A percentile compares a stretch with the other conserved stretches of the same genome.
Evolutionary conservation across 2,329 filamentous ascomycete genomes (phyloP).

Genomic region (Fusarium humuli): DNA sequence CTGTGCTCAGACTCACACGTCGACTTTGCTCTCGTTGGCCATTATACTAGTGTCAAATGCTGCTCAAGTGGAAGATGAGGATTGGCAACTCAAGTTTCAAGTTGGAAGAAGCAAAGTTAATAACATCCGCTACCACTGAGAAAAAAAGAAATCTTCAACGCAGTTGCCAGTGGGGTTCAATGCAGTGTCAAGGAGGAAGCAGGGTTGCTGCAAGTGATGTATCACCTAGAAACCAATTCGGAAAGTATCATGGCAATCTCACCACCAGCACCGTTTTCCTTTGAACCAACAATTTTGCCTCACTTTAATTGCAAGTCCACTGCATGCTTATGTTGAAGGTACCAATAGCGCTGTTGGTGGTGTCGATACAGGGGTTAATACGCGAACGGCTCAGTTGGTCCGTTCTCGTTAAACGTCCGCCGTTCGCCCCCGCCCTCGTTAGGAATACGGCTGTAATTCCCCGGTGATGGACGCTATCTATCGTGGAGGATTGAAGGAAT

Average conservation of each 20-base stretch:
- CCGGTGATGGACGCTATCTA: neutral
- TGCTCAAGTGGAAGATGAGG: neutral
- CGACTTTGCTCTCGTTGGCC: neutral
- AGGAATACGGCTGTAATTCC: too few relatives aligned
- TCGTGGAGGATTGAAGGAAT: too few relatives aligned
- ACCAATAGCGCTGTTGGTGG: too few relatives aligned
- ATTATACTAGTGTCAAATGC: neutral
- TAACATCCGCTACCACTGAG: neutral
- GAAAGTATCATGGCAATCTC: neutral
- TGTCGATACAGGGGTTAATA: neutral
- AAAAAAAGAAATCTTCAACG: neutral
- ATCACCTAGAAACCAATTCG: neutral
- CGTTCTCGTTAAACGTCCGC: neutral
- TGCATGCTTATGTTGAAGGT: too few relatives aligned
- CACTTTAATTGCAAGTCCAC: neutral
- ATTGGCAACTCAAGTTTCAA: neutral
- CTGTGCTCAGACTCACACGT: neutral
- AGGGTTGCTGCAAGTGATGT: neutral
- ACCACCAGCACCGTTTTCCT: neutral
- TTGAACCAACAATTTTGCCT: neutral
- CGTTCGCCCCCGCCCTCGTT: neutral
- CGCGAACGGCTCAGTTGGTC: neutral
- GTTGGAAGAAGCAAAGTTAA: neutral
- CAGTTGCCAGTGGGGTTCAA: neutral
- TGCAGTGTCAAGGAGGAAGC: neutral